Base-by-base conservation (phyloP, 2,329 filamentous ascomycete species). In the Colletotrichum lini region DNA sequence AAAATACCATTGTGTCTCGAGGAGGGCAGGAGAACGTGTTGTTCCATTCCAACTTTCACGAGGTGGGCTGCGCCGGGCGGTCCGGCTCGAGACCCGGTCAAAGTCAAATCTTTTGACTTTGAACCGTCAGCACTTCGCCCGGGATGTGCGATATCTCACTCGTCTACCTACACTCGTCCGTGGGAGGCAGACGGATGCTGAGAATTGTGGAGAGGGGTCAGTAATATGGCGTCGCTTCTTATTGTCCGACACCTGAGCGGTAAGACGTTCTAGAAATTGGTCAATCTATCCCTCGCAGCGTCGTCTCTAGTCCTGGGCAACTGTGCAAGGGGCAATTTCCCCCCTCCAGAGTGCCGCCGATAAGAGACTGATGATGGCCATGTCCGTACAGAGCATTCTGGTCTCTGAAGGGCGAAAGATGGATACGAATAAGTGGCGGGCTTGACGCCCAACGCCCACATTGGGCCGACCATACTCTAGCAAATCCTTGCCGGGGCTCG, bases 361-460 rank as follows among this genome's bases (percentile, higher is more conserved):
- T 61, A n/a, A 4, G 18, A 12, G 44, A 57, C 38, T 18, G 16
- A 38, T 15, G 8, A 38, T 8, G 58, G 44, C 58, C 44, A 26
- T 26, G 26, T 26, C 26, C 26, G 26, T 26, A 26, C 26, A 26
- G 26, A 26, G 26, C 1, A 26, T 26, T 42, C 15, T 13, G n/a
- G 9, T 23, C n/a, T 42, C n/a, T 42, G 35, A 30, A 2, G 4
- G 45, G 13, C 15, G 30, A n/a, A 26, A 16, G 7, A 35, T n/a
- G n/a, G 58, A 18, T 10, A 45, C 12, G 15, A 49, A 49, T 38
- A 12, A n/a, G 23, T 47, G 30, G 45, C 23, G 35, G 44, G 35
- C 45, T 42, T 61, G 59, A 61, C 59, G 59, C 59, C 59, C 59
- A 61, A 61, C 45, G n/a, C 30, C 59, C 30, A 61, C 35, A 13